These are phyloP conservation scores for Kitagawia praeruptora DNA, from an alignment of 129 eudicot species.

Conservation along the genomic window DNA sequence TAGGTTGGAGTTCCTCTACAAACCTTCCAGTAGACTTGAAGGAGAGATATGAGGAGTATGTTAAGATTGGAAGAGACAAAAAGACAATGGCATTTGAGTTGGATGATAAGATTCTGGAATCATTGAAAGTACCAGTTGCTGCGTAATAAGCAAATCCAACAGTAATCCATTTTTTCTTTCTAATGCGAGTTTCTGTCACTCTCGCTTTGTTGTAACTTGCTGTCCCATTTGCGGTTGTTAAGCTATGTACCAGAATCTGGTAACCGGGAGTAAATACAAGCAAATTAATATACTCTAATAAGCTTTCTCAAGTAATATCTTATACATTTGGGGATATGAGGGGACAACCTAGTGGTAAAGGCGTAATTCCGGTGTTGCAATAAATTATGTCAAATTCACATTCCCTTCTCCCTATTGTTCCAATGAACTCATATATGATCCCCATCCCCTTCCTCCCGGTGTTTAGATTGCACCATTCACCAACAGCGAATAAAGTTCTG, in stretches of 20 bases:
- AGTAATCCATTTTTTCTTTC: background rate
- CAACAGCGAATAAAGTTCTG: too few species aligned
- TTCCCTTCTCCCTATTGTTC: background rate
- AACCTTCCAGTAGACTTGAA: slow-evolving; percentile 77
- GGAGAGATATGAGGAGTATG: slow-evolving; percentile 84
- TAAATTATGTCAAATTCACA: background rate
- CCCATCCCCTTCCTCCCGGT: background rate
- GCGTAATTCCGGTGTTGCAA: background rate
- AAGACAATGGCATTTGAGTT: slow-evolving; percentile 64
- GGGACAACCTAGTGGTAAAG: background rate
- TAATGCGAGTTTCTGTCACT: background rate
- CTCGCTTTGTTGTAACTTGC: background rate
- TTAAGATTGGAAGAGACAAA: slow-evolving; percentile 95
- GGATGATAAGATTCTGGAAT: slow-evolving; percentile 86
- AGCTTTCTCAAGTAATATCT: background rate
- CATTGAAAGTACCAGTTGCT: slow-evolving; percentile 63
- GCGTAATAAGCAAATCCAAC: slow-evolving; percentile 28
- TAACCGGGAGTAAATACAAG: background rate
- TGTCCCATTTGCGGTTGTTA: background rate
- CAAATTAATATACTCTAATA: background rate
- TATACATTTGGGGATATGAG: background rate
- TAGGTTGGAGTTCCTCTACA: slow-evolving; percentile 73
- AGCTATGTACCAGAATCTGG: background rate
- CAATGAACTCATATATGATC: background rate
- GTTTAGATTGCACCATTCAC: too few species aligned